Conservation (phyloP, 2,329 filamentous ascomycete species). For the Eurotiales sp. region DNA sequence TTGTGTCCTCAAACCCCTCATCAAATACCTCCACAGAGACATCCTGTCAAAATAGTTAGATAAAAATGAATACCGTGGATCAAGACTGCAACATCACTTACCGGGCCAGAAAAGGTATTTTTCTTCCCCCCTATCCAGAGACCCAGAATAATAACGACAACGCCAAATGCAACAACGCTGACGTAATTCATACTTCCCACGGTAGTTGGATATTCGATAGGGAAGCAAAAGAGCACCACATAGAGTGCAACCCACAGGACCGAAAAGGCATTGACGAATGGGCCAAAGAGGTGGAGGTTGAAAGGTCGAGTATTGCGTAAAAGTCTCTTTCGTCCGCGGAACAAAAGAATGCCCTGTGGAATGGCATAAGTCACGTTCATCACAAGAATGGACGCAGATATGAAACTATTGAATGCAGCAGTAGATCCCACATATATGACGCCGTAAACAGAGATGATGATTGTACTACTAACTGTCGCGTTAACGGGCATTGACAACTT, state of each 20-base stretch:
- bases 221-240: slow-evolving; percentile 46
- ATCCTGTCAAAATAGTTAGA: not conserved
- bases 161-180: not conserved
- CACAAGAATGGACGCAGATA: slow-evolving; percentile 45
- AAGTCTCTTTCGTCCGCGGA: slow-evolving; percentile 37
- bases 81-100: not conserved
- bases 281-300: slow-evolving; percentile 30
- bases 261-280: slow-evolving; percentile 37
- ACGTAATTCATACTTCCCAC: not conserved
- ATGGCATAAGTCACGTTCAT: slow-evolving; percentile 49
- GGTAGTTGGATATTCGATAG: slow-evolving; percentile 31
- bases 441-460: slow-evolving; percentile 35
- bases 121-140: not conserved
- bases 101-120: not conserved
- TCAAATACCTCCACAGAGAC: not conserved
- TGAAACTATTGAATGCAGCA: slow-evolving; percentile 43
- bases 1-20: not conserved
- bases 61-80: not conserved
- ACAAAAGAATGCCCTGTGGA: slow-evolving; percentile 45
- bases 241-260: slow-evolving; percentile 43
- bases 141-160: not conserved
- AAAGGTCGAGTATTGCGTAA: slow-evolving; percentile 19
- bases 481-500: slow-evolving; percentile 24
- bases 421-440: slow-evolving; percentile 46
- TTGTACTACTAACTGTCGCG: slow-evolving; percentile 24